phyloP scores from a whole-genome alignment of 805 yeast genomes.

The Metschnikowia koreensis region DNA sequence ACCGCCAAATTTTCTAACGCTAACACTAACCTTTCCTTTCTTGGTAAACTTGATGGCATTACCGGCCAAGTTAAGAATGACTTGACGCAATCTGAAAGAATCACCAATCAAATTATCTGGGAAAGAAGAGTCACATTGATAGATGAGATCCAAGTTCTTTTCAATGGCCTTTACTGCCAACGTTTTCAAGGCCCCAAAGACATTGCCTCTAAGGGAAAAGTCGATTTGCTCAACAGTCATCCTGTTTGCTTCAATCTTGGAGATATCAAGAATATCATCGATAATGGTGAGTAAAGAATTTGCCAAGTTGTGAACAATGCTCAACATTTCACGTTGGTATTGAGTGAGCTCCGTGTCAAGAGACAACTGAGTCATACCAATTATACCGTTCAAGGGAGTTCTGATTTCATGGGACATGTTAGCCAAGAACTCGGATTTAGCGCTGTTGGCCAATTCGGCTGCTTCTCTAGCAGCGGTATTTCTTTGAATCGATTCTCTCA shows the following conservation, averaged over 20 bases:
- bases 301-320: conserved; percentile 85
- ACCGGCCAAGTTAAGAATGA: conserved; percentile 81
- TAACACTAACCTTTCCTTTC: conserved; percentile 74
- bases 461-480: conserved; percentile 94
- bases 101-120: conserved; percentile 87
- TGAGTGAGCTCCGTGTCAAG: conserved; percentile 86
- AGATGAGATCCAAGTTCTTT: conserved; percentile 74
- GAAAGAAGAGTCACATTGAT: conserved; percentile 81
- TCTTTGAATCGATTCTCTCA: conserved; percentile 85
- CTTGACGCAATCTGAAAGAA: conserved; percentile 84
- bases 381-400: conserved; percentile 90
- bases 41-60: conserved; percentile 88
- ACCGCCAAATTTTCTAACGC: conserved; percentile 55
- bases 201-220: conserved; percentile 81
- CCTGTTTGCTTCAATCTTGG: conserved; percentile 89
- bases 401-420: conserved; percentile 83
- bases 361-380: conserved; percentile 89
- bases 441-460: conserved; percentile 85
- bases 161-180: conserved; percentile 88
- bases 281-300: conserved; percentile 82
- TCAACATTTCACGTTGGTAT: conserved; percentile 87
- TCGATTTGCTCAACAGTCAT: conserved; percentile 92
- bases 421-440: conserved; percentile 87
- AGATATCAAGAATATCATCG: conserved; percentile 87
- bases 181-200: conserved; percentile 86